A percentile compares a stretch with the other conserved stretches of the same genome.
phyloP scores from a whole-genome alignment of 108 stramenopile species.

The Cylindrotheca fusiformis region DNA sequence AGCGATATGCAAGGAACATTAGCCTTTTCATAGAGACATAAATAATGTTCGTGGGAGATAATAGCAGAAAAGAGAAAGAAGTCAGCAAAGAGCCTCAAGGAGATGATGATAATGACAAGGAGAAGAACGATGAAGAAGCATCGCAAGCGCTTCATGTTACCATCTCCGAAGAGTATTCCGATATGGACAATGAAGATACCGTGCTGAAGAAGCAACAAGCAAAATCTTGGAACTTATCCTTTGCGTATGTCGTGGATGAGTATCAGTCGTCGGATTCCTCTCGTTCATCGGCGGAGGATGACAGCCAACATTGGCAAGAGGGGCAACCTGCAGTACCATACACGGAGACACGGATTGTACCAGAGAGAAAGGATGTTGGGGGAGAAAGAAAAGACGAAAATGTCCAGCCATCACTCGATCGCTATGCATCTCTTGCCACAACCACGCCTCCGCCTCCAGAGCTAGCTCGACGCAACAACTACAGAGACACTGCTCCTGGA shows the following conservation, averaged over 20 bases:
- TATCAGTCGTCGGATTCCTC: background rate
- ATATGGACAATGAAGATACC: background rate
- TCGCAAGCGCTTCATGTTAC: too few relatives aligned
- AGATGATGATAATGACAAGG: too few relatives aligned
- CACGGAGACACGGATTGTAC: background rate
- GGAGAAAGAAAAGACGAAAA: too few relatives aligned
- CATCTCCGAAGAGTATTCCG: background rate
- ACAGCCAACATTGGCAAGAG: background rate
- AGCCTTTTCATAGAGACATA: too few relatives aligned
- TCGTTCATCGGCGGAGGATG: background rate
- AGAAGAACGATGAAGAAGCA: too few relatives aligned
- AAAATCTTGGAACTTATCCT: background rate
- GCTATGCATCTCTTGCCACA: background rate
- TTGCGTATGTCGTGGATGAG: background rate
- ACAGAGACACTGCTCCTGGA: background rate
- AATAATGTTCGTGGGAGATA: too few relatives aligned
- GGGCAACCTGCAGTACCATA: background rate
- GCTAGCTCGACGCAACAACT: background rate
- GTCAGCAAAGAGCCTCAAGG: too few relatives aligned
- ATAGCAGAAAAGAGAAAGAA: too few relatives aligned
- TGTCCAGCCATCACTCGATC: background rate
- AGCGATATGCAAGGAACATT: too few relatives aligned
- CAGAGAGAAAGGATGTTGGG: background rate
- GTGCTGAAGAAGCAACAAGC: background rate
- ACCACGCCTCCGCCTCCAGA: background rate